Evolutionary conservation across 306 rosid species (phyloP), one percentile per base, ranked within the genome.

Genomic region (Inga oerstediana): DNA sequence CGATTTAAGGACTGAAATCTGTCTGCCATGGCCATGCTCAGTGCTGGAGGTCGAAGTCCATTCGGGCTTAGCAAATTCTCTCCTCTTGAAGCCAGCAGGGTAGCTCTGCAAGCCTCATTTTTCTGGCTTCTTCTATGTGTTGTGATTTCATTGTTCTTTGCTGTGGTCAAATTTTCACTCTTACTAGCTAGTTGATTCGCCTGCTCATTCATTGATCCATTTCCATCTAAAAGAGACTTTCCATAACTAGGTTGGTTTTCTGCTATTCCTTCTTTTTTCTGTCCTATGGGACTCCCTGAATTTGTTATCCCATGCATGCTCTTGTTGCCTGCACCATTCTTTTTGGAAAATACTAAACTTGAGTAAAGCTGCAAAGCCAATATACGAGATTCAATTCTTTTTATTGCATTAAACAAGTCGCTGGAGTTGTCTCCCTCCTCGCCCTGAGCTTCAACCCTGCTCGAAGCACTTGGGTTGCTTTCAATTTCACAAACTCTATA

Each of bases 331-430:
- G 75, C 74, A 70, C 39, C 35, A 16, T 58, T 82, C 74, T 74
- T 79, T 30, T 74, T 45, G 66, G 85, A 80, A 49, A 64, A 44
- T 17, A 2, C 48, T 70, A 72, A 66, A 54, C 76, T 79, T 8
- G 89, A 81, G 80, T 81, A 84, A 84, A 77, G 83, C 80, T 93
- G 89, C 84, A 87, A 62, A 75, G 93, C 87, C 86, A 87, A 64
- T 83, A 95, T 86, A 62, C 85, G 89, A 43, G 89, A 90, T 76
- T 95, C 97, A 45, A 93, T 86, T 85, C 87, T 85, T 66, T 85
- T 79, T 30, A 95, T 87, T 54, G 92, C 80, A 67, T 80, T 80
- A 41, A 82, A 66, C 51, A 93, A 80, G 32, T 88, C 92, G 52
- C 82, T 80, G 10, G 92, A 80, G 46, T 91, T 84, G 79, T 85